Base-by-base conservation (phyloP, 345 rosid species). In the Hypericum perforatum region DNA sequence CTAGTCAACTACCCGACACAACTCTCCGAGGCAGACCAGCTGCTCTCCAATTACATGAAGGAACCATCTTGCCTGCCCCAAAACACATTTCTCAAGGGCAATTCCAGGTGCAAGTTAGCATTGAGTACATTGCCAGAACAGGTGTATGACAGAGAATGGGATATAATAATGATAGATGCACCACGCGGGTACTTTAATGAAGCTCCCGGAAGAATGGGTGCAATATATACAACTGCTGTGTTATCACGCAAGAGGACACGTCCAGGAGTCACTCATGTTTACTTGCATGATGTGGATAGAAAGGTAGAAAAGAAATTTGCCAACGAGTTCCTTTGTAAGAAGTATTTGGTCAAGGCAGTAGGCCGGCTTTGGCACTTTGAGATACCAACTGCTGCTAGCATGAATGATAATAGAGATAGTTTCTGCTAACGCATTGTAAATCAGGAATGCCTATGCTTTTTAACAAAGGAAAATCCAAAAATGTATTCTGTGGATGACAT, bases 311-410 rank as follows among this genome's bases (percentile, higher is more conserved):
- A 13, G 41, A n/a, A 32, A 9, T 51, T 32, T 4, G 54, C 54
- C 7, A 41, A 51, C 14, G 54, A 51, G 41, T 51, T 51, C 14
- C 2, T 51, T 41, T 51, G 54, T 11, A 36, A 36, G 15, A 51
- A 51, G 15, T 51, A 32, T 7, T 51, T 51, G 39, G 54, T 51
- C 41, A 51, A 51, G 14, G 54, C 39, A 9, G 54, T 51, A 11
- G 54, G 54, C 41, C 36, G 54, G 54, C 54, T 51, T 36, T 51
- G 54, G 54, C 54, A 51, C 11, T 51, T 51, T 37, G 40, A 37
- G 39, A 51, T 51, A 9, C 54, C 41, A 2, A 6, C 41, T 0
- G 38, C 39, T 16, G 10, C 16, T 6, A 8, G 9, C 9, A 9
- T 11, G 8, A 12, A 22, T 7, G 12, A 9, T 12, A 8, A 9